phyloP scores from a whole-genome alignment of 2,329 filamentous ascomycete species.

The Neonectria coccinea region DNA sequence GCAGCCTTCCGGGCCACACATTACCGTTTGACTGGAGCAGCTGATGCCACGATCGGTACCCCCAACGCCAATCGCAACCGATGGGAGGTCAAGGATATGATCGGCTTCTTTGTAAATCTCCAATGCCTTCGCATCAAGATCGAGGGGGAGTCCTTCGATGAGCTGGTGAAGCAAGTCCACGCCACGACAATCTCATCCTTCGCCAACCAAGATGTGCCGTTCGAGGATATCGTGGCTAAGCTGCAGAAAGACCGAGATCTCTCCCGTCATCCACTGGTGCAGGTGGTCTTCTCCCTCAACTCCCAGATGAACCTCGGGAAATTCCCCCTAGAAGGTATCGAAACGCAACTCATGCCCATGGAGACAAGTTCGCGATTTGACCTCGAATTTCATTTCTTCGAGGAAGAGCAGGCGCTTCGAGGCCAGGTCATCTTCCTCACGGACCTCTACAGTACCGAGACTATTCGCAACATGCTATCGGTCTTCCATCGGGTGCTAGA shows the following conservation, averaged over 20 bases:
- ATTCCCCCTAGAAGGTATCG: slow-evolving; percentile 26
- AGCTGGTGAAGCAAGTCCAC: slow-evolving; percentile 34
- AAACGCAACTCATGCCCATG: slow-evolving; percentile 12
- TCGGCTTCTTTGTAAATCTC: slow-evolving; percentile 41
- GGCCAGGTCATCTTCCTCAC: slow-evolving; percentile 30
- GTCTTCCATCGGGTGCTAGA: slow-evolving; percentile 35
- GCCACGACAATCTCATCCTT: slow-evolving; percentile 22
- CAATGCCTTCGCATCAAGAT: slow-evolving; percentile 39
- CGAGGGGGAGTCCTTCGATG: slow-evolving; percentile 31
- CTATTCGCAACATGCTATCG: slow-evolving; percentile 32
- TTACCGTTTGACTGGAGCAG: slow-evolving; percentile 38
- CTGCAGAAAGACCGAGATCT: slow-evolving; percentile 27
- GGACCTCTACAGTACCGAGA: slow-evolving; percentile 33
- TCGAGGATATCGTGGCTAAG: slow-evolving; percentile 35
- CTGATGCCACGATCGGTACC: slow-evolving; percentile 40
- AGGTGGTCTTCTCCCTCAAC: slow-evolving; percentile 37
- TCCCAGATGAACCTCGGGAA: slow-evolving; percentile 19
- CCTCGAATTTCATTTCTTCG: slow-evolving; percentile 41
- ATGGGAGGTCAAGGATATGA: slow-evolving; percentile 31
- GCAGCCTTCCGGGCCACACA: slow-evolving; percentile 42
- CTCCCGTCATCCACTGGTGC: slow-evolving; percentile 32
- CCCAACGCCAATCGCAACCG: slow-evolving; percentile 32
- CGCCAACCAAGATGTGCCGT: slow-evolving; percentile 42
- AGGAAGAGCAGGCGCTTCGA: slow-evolving; percentile 11
- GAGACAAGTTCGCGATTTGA: slow-evolving; percentile 31